Conservation (phyloP, 73 alveolate species). For the Paramecium biaurelia region DNA sequence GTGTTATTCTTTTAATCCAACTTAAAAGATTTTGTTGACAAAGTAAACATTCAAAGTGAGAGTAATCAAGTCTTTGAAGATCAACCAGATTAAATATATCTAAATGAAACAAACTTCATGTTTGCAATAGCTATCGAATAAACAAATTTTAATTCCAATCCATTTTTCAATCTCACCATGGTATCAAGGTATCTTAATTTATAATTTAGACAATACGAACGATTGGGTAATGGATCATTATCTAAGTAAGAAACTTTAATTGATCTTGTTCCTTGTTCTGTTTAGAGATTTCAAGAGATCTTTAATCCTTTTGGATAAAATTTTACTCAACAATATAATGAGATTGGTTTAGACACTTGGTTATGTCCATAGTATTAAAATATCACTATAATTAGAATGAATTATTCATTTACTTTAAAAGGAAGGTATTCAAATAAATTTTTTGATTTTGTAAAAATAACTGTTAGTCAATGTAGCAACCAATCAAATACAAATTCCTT, state of each 20-base stretch:
- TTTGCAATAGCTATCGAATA: conserved; percentile 4
- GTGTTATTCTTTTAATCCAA: conserved; percentile 22
- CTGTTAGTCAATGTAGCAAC: background rate
- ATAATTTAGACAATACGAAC: background rate
- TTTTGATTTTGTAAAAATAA: background rate
- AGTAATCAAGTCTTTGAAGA: background rate
- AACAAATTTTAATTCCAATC: background rate
- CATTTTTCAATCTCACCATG: background rate
- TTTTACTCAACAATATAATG: background rate
- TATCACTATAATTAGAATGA: background rate
- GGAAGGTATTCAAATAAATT: background rate
- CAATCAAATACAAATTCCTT: background rate
- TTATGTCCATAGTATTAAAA: conserved; percentile 17
- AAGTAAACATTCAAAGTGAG: background rate
- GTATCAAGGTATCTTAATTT: background rate
- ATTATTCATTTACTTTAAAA: background rate
- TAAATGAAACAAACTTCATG: background rate
- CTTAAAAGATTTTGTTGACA: background rate
- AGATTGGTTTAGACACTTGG: background rate
- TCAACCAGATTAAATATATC: background rate
- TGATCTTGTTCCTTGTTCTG: conserved; percentile 8
- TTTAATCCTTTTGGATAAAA: background rate
- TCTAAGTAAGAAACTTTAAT: background rate
- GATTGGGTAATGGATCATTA: background rate
- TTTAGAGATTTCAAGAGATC: background rate